Percentiles rank a stretch among this genome's conserved stretches.
Conservation (phyloP, 176 grass and related monocot genomes). For the Urochloa ruziziensis region DNA sequence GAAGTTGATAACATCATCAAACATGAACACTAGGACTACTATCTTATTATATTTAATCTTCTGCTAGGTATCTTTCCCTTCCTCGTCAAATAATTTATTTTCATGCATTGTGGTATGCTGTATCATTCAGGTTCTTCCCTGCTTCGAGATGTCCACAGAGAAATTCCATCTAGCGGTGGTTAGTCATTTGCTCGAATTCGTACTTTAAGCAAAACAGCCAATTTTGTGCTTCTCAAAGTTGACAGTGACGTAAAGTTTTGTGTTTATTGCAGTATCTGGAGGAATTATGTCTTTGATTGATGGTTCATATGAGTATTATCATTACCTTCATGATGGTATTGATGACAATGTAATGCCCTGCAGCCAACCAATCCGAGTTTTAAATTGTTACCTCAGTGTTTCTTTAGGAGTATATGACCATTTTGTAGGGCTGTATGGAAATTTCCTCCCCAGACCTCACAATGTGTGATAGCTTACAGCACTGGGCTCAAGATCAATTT, state of each 20-base stretch:
- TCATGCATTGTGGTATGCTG: neutral
- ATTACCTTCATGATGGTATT: slow-evolving; percentile 81
- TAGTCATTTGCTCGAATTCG: slow-evolving; percentile 35
- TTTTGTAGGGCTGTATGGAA: neutral
- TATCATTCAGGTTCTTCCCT: slow-evolving; percentile 55
- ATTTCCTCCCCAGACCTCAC: neutral
- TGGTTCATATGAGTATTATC: slow-evolving; percentile 96
- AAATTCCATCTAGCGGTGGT: slow-evolving; percentile 87
- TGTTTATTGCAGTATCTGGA: slow-evolving; percentile 77
- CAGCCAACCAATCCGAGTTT: slow-evolving; percentile 5
- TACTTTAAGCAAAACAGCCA: neutral
- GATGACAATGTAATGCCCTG: slow-evolving; percentile 82
- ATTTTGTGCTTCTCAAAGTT: neutral
- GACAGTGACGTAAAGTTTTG: slow-evolving; percentile 22
- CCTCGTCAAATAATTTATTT: slow-evolving; percentile 20
- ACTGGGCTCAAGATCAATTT: neutral
- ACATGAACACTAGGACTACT: neutral
- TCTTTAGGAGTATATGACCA: neutral
- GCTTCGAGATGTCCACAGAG: slow-evolving; percentile 76
- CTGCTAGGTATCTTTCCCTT: neutral
- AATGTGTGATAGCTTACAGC: neutral
- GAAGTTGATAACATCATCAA: neutral
- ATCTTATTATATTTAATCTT: neutral
- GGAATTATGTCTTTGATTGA: slow-evolving; percentile 77
- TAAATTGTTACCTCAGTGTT: slow-evolving; percentile 1